Evolutionary conservation across 805 yeast genomes (phyloP), one percentile per base, ranked within the genome.

Genomic region (Priceomyces carsonii): DNA sequence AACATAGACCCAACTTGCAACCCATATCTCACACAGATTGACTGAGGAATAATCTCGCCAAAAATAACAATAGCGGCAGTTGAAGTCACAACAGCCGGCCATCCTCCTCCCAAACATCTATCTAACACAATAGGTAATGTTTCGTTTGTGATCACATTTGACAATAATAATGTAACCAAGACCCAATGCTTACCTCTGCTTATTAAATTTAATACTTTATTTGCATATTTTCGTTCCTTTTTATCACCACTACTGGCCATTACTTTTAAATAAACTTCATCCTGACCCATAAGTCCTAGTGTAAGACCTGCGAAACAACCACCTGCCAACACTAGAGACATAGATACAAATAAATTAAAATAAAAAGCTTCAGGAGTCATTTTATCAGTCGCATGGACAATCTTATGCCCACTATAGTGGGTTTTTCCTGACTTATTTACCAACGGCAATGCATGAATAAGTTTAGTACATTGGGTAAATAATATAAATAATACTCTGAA

Each of bases 261-360:
- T 8, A 91, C 99, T 60, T 87, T 91, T 42, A 91, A 71, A 51
- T 90, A 87, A 16, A 91, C 91, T 60, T 91, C 98, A 59, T 91
- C 98, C 61, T 91, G 98, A 47, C 98, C 98, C 99, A 91, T 91
- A 8, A 91, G 73, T 2, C 93, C 98, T 32, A 91, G 69, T n/a
- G 99, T 93, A 27, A 91, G 71, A 6, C 95, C 95, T 4, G 95
- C 95, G 70, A 87, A 87, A n/a, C 85, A 80, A 47, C 95, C 95
- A 39, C 95, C 95, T 3, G 84, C 67, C 22, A 87, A 51, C 1
- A 86, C 95, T 16, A 86, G 67, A 15, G 66, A 45, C 5, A 74
- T 70, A 1, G 93, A 82, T 9, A 82, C 66, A 32, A 66, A 33
- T 47, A 78, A 55, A 48, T 78, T 75, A 22, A 70, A 44, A 51